Conservation (phyloP, 148 eudicot genomes). For the Mesembryanthemum crystallinum region DNA sequence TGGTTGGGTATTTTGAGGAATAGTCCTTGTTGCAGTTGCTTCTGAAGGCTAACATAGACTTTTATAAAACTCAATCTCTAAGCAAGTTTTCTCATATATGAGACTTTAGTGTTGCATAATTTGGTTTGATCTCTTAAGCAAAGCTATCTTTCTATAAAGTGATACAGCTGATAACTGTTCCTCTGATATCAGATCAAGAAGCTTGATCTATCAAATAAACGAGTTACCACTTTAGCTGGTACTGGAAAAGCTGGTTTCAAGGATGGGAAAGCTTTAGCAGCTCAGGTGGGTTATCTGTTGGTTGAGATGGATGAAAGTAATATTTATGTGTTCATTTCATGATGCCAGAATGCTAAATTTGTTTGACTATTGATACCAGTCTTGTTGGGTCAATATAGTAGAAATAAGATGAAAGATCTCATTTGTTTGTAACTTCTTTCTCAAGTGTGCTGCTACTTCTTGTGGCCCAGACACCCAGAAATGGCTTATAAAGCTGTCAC, state of each 20-base stretch:
- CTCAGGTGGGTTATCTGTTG: slow-evolving; percentile 58
- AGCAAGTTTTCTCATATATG: too few species aligned
- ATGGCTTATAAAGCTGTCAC: background rate
- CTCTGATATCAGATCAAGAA: slow-evolving; percentile 66
- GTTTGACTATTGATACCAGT: background rate
- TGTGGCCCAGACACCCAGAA: too few species aligned
- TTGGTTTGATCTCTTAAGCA: background rate
- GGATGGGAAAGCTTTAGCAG: slow-evolving; percentile 68
- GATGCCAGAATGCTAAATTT: background rate
- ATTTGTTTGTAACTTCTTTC: background rate
- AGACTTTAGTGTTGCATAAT: background rate
- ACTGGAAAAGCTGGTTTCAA: slow-evolving; percentile 90
- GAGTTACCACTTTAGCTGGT: slow-evolving; percentile 75
- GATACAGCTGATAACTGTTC: slow-evolving; percentile 12
- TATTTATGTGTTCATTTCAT: background rate
- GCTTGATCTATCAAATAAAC: slow-evolving; percentile 66
- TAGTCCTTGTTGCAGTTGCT: too few species aligned
- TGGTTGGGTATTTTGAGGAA: too few species aligned
- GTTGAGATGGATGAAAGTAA: background rate
- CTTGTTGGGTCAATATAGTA: background rate
- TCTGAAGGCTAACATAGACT: too few species aligned
- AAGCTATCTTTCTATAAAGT: background rate
- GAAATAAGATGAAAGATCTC: background rate
- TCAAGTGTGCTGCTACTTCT: background rate
- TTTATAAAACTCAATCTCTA: too few species aligned